phyloP scores from a whole-genome alignment of 2,329 filamentous ascomycete species.

The Alternaria gaisen region DNA sequence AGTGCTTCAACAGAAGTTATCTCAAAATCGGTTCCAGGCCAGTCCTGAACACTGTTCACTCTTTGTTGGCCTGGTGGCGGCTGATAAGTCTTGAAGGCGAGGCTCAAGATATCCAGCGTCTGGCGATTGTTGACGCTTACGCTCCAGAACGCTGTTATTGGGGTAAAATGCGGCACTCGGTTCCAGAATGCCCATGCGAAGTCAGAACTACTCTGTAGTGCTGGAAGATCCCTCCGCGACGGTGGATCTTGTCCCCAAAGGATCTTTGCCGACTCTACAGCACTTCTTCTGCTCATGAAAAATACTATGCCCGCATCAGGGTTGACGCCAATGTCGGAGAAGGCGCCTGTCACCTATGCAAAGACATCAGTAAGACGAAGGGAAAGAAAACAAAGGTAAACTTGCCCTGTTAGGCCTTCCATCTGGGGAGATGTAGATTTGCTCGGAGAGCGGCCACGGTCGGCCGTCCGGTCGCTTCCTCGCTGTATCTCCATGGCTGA shows the following conservation, averaged over 20 bases:
- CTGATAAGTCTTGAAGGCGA: background rate
- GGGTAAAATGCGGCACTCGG: background rate
- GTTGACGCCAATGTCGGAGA: slow-evolving; percentile 7
- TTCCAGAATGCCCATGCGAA: slow-evolving; percentile 17
- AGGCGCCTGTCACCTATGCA: slow-evolving; percentile 3
- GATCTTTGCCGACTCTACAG: background rate
- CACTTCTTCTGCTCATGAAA: slow-evolving; percentile 3
- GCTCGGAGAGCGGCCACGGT: background rate
- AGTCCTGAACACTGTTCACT: slow-evolving; percentile 1
- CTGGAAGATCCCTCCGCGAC: background rate
- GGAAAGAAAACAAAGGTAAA: background rate
- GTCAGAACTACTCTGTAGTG: slow-evolving; percentile 1
- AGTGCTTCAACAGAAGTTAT: slow-evolving; percentile 1
- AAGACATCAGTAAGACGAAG: background rate
- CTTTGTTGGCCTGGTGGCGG: background rate
- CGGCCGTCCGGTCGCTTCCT: background rate
- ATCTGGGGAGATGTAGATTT: background rate
- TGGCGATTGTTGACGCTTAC: background rate
- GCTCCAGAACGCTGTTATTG: slow-evolving; percentile 3
- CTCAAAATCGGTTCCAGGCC: slow-evolving; percentile 3
- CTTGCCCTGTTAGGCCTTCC: background rate
- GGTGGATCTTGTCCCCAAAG: background rate
- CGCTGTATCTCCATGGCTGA: background rate
- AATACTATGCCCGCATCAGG: slow-evolving; percentile 8
- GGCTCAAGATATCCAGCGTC: background rate